Conservation (phyloP, 2,329 filamentous ascomycete genomes). For the Simplicillium aogashimaense region DNA sequence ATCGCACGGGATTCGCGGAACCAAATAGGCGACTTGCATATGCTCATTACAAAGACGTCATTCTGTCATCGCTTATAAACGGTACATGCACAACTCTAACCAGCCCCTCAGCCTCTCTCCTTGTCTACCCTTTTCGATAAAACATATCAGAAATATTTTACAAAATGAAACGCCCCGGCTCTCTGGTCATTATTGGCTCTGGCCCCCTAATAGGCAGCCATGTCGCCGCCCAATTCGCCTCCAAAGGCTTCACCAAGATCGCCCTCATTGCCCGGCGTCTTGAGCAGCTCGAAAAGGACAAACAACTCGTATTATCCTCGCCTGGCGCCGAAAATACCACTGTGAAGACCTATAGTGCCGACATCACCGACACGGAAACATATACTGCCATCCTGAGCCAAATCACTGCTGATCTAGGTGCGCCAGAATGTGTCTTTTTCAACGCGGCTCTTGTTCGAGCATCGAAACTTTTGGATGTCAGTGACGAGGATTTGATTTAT, state of each 20-base stretch:
- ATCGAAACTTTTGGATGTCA: slow-evolving; percentile 28
- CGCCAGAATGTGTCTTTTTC: slow-evolving; percentile 39
- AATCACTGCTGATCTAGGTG: slow-evolving; percentile 27
- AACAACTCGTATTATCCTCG: slow-evolving; percentile 20
- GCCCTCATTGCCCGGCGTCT: slow-evolving; percentile 35
- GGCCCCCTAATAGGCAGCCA: slow-evolving; percentile 91
- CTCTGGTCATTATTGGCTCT: slow-evolving; percentile 69
- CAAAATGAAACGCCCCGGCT: not conserved
- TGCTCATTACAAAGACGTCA: too few species aligned
- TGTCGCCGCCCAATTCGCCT: slow-evolving; percentile 73
- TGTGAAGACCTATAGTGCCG: slow-evolving; percentile 31
- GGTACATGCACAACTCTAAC: too few species aligned
- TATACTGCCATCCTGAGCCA: slow-evolving; percentile 27
- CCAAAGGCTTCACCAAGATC: slow-evolving; percentile 64
- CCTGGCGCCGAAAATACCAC: slow-evolving; percentile 13
- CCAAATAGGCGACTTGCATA: too few species aligned
- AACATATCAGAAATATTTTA: too few species aligned
- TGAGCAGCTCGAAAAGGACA: slow-evolving; percentile 26
- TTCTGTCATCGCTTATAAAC: too few species aligned
- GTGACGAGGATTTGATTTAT: slow-evolving; percentile 32
- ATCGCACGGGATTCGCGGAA: too few species aligned
- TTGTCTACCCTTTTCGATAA: too few species aligned
- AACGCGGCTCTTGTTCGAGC: slow-evolving; percentile 39
- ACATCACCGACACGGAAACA: slow-evolving; percentile 28
- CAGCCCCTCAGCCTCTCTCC: too few species aligned